Evolutionary conservation across 2,329 filamentous ascomycete genomes (phyloP).

Genomic region (Colletotrichum scovillei): DNA sequence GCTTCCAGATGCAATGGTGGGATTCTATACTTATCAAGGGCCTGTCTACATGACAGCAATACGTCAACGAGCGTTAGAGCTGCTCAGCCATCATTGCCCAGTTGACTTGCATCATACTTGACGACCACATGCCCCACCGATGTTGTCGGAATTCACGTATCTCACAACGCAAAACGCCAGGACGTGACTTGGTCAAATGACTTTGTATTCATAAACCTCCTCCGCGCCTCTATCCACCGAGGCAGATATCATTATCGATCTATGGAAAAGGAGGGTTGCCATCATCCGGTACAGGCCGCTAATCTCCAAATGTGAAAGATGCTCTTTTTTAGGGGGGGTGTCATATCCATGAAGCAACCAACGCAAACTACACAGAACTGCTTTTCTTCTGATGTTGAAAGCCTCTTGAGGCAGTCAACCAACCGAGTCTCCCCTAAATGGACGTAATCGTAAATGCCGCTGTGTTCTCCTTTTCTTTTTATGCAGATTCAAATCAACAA

Average conservation of each 20-base stretch:
- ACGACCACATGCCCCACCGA: too few species aligned
- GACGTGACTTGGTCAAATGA: neutral
- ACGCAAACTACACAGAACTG: neutral
- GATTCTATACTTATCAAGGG: too few species aligned
- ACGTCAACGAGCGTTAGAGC: too few species aligned
- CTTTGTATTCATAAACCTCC: neutral
- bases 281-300: neutral
- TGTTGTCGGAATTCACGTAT: too few species aligned
- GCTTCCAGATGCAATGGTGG: too few species aligned
- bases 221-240: neutral
- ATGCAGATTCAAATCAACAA: constrained; percentile 10
- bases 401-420: neutral
- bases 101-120: too few species aligned
- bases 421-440: neutral
- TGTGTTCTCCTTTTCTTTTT: neutral
- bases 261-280: neutral
- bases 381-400: neutral
- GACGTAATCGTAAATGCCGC: neutral
- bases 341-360: neutral
- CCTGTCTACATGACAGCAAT: too few species aligned
- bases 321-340: neutral
- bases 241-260: neutral
- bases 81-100: too few species aligned
- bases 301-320: neutral
- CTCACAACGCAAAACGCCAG: neutral